These are phyloP conservation scores for Mycena alexandri DNA, from an alignment of 768 basidiomycete species.

Conservation along the genomic window DNA sequence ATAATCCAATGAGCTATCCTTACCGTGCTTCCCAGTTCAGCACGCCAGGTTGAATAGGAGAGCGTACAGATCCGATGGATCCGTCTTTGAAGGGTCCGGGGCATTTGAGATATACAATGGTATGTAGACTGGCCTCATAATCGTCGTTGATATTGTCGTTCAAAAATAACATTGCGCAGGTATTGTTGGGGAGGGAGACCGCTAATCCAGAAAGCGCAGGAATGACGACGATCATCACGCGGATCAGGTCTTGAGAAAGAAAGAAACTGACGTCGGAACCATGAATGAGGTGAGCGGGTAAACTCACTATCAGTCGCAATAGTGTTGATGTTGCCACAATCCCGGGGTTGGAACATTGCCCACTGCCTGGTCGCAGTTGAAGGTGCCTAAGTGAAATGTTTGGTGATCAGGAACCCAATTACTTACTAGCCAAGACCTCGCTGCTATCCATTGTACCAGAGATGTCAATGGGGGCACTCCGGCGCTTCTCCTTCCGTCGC, in stretches of 20 bases:
- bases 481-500: no score
- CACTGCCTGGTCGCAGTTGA: conserved; percentile 16
- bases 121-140: background rate
- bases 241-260: conserved; percentile 6
- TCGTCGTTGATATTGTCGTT: conserved; percentile 15
- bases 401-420: no score
- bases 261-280: background rate
- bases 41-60: background rate
- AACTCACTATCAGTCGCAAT: conserved; percentile 12
- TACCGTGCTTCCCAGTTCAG: conserved; percentile 23
- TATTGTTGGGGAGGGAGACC: conserved; percentile 19
- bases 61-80: conserved; percentile 25
- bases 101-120: conserved; percentile 10
- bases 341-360: conserved; percentile 2
- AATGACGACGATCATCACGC: conserved; percentile 6
- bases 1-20: background rate
- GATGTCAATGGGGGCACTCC: no score
- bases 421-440: no score
- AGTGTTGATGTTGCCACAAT: conserved; percentile 15
- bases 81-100: background rate
- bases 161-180: conserved; percentile 23
- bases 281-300: no score
- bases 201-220: conserved; percentile 8
- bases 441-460: no score
- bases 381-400: background rate